Evolutionary conservation across 345 rosid species (phyloP), one percentile per base, ranked within the genome.

Genomic region (Mangifera indica): DNA sequence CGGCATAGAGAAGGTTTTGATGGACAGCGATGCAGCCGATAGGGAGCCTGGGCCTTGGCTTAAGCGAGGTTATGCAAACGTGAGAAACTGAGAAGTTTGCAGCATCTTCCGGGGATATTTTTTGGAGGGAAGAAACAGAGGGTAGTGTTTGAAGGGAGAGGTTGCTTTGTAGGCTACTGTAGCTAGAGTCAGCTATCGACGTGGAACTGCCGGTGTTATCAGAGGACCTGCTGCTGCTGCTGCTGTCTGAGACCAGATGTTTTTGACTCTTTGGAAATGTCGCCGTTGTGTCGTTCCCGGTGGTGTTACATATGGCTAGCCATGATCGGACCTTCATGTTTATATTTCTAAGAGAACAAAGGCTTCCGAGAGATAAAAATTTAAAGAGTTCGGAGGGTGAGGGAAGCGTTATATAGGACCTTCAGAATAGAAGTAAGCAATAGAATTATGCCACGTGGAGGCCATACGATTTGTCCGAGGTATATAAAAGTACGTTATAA

Each of bases 121-220:
- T 89, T 72, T 93, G 92, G 69, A 93, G 92, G 60, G 91, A 91
- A 45, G 93, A 90, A 56, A 88, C 80, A 9, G 97, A 91, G 3
- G 98, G 96, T 0, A 89, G 85, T 1, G 96, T 91, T 37, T 86
- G 97, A 71, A 93, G 88, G 67, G 97, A 90, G 40, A 87, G 92
- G 65, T 81, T 84, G 79, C 87, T 87, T 0, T 86, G 86, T 72
- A 93, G 91, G 79, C 84, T 83, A 66, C 83, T 84, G 26, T 66
- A 63, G 45, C 76, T 78, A 10, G 73, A 40, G 40, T 69, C 77
- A 59, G 67, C 69, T 45, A 73, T n/a, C 3, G 85, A 76, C 67
- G 85, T 69, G 75, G 73, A 24, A 56, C 79, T 76, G n/a, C 65
- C 71, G 0, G 79, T 26, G 11, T 44, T 13, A 20, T 60, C 74